Percentiles rank a stretch among this genome's conserved stretches.
phyloP scores from a whole-genome alignment of 2,329 filamentous ascomycete species.

The Colletotrichum lupini region DNA sequence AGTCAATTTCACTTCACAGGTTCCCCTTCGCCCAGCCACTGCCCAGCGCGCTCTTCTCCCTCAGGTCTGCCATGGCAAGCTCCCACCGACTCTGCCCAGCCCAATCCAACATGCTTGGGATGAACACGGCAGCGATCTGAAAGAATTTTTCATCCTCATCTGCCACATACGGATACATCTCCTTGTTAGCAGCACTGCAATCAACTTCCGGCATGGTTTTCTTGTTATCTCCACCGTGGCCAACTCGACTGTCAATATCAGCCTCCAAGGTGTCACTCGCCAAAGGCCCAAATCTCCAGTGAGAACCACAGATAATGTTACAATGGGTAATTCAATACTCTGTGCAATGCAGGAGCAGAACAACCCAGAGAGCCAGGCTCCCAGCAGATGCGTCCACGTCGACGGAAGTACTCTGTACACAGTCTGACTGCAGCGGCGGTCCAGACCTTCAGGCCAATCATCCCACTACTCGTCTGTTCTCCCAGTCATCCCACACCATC shows the following conservation, averaged over 20 bases:
- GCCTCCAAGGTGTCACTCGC: not conserved
- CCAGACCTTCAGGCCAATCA: slow-evolving; percentile 13
- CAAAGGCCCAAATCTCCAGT: slow-evolving; percentile 1
- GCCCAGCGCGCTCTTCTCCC: not conserved
- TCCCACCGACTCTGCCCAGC: slow-evolving; percentile 18
- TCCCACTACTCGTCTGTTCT: not conserved
- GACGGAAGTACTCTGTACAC: not conserved
- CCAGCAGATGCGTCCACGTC: not conserved
- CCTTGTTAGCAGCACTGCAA: slow-evolving; percentile 22
- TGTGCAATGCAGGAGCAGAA: not conserved
- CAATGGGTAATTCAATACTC: not conserved
- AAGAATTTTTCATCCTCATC: not conserved
- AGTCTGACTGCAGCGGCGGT: not conserved
- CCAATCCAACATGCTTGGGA: slow-evolving; percentile 7
- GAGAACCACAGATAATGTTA: slow-evolving; percentile 23
- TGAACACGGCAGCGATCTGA: not conserved
- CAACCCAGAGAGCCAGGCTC: not conserved
- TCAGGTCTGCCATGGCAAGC: not conserved
- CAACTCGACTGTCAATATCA: not conserved
- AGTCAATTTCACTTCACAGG: not conserved
- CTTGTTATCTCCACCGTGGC: not conserved
- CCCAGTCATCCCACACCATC: not conserved
- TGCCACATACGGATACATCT: not conserved
- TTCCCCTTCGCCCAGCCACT: slow-evolving; percentile 22
- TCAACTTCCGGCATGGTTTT: slow-evolving; percentile 9